Base-by-base conservation (phyloP, 106 monocot genomes). In the Narthecium ossifragum region DNA sequence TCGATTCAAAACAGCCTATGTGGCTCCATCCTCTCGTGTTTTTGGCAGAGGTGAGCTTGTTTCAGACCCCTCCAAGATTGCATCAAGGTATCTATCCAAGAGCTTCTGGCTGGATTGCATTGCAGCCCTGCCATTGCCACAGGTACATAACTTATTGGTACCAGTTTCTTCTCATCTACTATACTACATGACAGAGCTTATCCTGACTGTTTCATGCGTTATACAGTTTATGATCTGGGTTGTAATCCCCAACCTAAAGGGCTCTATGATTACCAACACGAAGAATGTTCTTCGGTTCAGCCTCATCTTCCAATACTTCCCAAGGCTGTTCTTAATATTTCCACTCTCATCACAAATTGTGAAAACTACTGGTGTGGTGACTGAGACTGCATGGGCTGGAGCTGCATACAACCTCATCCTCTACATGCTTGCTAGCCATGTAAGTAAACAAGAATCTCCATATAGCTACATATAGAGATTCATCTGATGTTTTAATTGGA, bases 31-130 rank as follows among this genome's bases (percentile, higher is more conserved):
- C 29, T 92, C 92, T 66, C 73, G 80, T 8, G 92, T 92, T 25
- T 87, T 92, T 62, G 92, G 92, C 14, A 69, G 87, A 68, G 90
- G 90, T 6, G 90, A 91, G 71, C 90, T 91, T 45, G 75, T 85
- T 8, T 73, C 85, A 15, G 78, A 87, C 43, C 73, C 83, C 15
- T 74, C 67, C 9, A 69, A 78, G 74, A 87, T 92, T 24, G 65
- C 87, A 18, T 60, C 39, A 2, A 74, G 87, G 34, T 92, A 92
- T 57, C 55, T 87, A 2, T 70, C 75, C n/a, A 68, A 46, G 30
- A 66, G 47, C 31, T 87, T 92, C 43, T 83, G 69, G 69, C 52
- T 84, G 34, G 92, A 87, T 55, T 53, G 86, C 55, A 27, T 84
- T 39, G 72, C 92, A 43, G 82, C 92, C n/a, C 55, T 92, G 55